Base-by-base conservation (phyloP, 768 basidiomycete species). In the Pulveroboletus sp. region DNA sequence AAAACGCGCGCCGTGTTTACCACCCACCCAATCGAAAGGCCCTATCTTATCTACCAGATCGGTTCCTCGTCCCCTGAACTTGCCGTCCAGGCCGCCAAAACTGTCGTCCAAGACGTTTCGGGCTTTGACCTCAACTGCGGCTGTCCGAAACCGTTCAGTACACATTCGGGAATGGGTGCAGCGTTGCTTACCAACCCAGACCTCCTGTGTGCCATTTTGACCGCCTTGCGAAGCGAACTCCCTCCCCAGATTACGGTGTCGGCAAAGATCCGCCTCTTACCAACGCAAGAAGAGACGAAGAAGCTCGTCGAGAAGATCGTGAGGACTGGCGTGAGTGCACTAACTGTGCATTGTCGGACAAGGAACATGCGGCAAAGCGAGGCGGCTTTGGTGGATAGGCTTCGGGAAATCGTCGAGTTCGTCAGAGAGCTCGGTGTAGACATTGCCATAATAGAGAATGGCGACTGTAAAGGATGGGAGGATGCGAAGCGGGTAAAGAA, bases 41-140 rank as follows among this genome's bases (percentile, higher is more conserved):
- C 90, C 2, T 89, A 89, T 64, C 80, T 97, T 61, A 88, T 97
- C 62, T 98, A 89, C 74, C 96, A 99, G 69, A 86, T 98, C 52
- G 95, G 96, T 37, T 89, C 92, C 17, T 76, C 94, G 7, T 80
- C 89, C 62, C 94, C 94, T 3, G 84, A 86, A 15, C 79, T 94
- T 46, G 96, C 96, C 9, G 90, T 96, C 3, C 79, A 93, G 71
- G 95, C 96, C 1, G 93, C 96, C 5, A 82, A 85, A 61, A 80
- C 77, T 0, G 90, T 99, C 35, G 77, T 85, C 70, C 73, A 88
- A 31, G 96, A 99, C 61, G 84, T 99, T 28, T 84, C 93, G 0
- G 96, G 94, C 17, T 77, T 99, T 60, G 96, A 98, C 66, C 84
- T 99, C 52, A 98, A 98, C 67, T 98, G 96, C 63, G 96, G 95